Evolutionary conservation across 345 rosid genomes (phyloP), one percentile per base, ranked within the genome.

Genomic region (Aethionema arabicum): DNA sequence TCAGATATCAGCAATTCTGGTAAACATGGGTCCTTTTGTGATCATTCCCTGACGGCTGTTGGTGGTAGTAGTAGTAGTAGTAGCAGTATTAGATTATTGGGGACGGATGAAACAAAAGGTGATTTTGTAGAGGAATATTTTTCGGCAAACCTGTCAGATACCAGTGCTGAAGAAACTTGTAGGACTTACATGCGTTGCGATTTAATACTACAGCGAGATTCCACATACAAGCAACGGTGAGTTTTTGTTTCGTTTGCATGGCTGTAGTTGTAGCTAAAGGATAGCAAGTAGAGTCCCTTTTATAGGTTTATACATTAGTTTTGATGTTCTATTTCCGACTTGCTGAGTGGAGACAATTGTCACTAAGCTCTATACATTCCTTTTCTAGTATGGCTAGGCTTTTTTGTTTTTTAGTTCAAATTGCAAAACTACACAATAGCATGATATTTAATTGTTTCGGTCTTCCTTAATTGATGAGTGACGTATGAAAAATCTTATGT

Each of bases 121-220:
- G 78, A 76, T 75, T 78, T 80, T 74, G 72, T 88, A 50, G 86
- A 72, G 77, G 74, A 69, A 65, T 84, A 82, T 66, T 87, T 82
- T 66, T 70, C 81, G 48, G 64, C 72, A 32, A 73, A 75, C 69
- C 62, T 87, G 66, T 82, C 93, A 29, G 84, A 83, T 72, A 59
- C 82, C 54, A 72, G 77, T 63, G 57, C 70, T 66, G 74, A 73
- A 44, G 97, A 89, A 73, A 78, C 81, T 67, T 83, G 95, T 74
- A 63, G 64, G 63, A 80, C 52, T 37, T 82, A 74, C 73, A 60
- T 85, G 74, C 63, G 68, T 43, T 91, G 93, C 75, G 81, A 76
- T 71, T 77, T 87, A 46, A 59, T 85, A 49, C 74, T 81, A 33
- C 89, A 81, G 77, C 79, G 77, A 59, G 88, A 79, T 52, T 75